Conservation (phyloP, 2,329 filamentous ascomycete genomes). For the Venturia carpophila region DNA sequence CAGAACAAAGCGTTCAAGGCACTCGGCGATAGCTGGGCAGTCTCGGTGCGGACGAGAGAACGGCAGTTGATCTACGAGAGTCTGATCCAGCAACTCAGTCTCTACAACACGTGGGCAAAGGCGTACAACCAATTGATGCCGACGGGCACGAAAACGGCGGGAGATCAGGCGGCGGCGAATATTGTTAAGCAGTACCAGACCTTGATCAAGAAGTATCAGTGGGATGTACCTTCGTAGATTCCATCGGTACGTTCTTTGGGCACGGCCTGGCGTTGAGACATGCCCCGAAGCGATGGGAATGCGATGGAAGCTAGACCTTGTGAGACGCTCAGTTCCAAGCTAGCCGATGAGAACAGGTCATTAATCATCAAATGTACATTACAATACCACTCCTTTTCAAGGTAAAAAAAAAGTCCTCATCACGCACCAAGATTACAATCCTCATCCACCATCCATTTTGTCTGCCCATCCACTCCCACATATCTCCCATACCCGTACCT, state of each 20-base stretch:
- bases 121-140: constrained; percentile 5
- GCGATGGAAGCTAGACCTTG: neutral
- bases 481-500: constrained; percentile 18
- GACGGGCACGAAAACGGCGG: neutral
- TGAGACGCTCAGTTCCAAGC: neutral
- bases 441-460: constrained; percentile 19
- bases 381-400: neutral
- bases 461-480: constrained; percentile 14
- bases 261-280: neutral
- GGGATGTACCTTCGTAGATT: neutral
- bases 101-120: neutral
- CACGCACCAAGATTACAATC: constrained; percentile 2
- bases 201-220: constrained; percentile 8
- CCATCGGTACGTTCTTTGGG: neutral
- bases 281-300: neutral
- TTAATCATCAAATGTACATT: neutral
- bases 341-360: neutral
- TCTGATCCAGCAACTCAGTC: neutral
- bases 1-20: neutral
- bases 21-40: neutral
- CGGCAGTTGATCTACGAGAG: neutral
- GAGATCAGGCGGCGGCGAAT: neutral
- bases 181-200: neutral
- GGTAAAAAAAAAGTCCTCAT: no score
- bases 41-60: neutral